These are phyloP conservation scores for Fragaria ananassa DNA, from an alignment of 306 rosid genomes.

Conservation along the genomic window DNA sequence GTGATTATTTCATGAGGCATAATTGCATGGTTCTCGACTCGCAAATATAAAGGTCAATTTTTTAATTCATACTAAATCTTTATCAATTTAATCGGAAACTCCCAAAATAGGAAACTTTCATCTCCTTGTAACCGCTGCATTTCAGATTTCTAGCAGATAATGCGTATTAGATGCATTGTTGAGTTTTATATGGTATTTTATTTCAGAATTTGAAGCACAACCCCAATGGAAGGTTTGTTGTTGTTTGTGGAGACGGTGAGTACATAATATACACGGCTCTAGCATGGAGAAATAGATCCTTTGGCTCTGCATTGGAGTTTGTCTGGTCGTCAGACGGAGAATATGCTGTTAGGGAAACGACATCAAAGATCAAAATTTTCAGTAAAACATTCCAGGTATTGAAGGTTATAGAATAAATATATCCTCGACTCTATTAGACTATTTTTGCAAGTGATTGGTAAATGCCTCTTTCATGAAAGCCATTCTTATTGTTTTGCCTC, in stretches of 20 bases:
- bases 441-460: background rate
- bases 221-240: constrained; percentile 97
- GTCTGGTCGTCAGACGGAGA: constrained; percentile 97
- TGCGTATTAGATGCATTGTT: background rate
- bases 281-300: constrained; percentile 99
- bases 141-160: background rate
- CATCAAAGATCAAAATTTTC: constrained; percentile 79
- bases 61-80: background rate
- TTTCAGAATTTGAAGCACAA: constrained; percentile 91
- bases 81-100: background rate
- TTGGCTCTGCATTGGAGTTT: constrained; percentile 93
- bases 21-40: background rate
- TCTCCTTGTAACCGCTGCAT: background rate
- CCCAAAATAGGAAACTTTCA: background rate
- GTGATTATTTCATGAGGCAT: background rate
- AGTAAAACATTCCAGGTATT: constrained; percentile 89
- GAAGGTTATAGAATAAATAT: background rate
- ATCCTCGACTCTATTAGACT: background rate
- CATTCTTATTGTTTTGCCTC: background rate
- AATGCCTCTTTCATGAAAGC: background rate
- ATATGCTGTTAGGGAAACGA: constrained; percentile 89
- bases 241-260: constrained; percentile 98
- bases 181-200: constrained; percentile 21
- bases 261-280: constrained; percentile 92
- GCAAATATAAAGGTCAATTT: background rate